Percentiles rank a stretch among this genome's conserved stretches.
phyloP scores from a whole-genome alignment of 192 early-diverging fungal genomes.

The Linnemannia exigua region DNA sequence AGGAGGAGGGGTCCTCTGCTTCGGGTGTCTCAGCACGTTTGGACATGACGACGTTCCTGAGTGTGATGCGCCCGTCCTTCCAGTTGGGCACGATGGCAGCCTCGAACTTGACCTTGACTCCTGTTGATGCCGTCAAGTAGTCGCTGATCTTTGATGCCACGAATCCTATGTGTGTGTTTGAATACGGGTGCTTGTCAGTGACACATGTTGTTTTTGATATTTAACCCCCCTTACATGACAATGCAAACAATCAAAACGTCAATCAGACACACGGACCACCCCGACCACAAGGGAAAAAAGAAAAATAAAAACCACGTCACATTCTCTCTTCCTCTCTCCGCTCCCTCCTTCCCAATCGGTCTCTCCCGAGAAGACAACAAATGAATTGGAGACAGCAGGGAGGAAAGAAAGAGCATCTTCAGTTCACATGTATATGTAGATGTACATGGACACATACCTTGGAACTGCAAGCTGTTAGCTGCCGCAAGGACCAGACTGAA shows the following conservation, averaged over 20 bases:
- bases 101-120: slow-evolving; percentile 89
- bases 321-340: background rate
- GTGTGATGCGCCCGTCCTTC: slow-evolving; percentile 87
- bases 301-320: slow-evolving; percentile 8
- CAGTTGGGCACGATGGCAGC: slow-evolving; percentile 94
- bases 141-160: slow-evolving; percentile 82
- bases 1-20: background rate
- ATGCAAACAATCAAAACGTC: background rate
- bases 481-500: slow-evolving; percentile 83
- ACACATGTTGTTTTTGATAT: background rate
- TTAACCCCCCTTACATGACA: background rate
- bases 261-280: slow-evolving; percentile 34
- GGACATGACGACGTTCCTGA: slow-evolving; percentile 82
- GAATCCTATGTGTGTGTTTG: slow-evolving; percentile 67
- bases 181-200: background rate
- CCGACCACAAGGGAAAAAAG: background rate
- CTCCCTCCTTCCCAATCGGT: background rate
- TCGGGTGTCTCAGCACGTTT: slow-evolving; percentile 31
- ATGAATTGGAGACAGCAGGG: background rate
- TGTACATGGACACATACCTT: slow-evolving; percentile 62
- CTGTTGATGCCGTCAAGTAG: slow-evolving; percentile 85
- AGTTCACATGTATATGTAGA: background rate
- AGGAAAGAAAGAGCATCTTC: background rate
- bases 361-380: slow-evolving; percentile 1
- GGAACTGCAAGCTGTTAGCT: slow-evolving; percentile 87